Evolutionary conservation across 2,329 filamentous ascomycete genomes (phyloP).

Genomic region (Fusarium metavorans): DNA sequence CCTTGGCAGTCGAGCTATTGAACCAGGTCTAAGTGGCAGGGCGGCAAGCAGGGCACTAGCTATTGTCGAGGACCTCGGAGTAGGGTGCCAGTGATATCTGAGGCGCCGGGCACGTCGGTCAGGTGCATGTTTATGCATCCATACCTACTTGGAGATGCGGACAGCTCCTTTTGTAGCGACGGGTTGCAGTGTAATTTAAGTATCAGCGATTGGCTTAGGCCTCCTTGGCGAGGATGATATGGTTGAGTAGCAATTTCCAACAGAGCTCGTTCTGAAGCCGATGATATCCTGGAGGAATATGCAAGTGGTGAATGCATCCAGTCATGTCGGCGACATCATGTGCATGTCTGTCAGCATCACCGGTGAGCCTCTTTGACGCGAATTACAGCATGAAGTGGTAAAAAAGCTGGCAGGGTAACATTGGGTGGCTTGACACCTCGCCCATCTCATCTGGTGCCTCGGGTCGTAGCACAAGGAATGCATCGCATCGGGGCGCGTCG

Average conservation of each 20-base stretch:
- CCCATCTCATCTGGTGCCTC: slow-evolving; percentile 15
- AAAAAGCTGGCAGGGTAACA: slow-evolving; percentile 21
- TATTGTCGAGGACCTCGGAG: neutral
- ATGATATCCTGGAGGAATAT: slow-evolving; percentile 19
- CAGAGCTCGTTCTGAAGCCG: slow-evolving; percentile 7
- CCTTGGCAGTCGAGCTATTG: neutral
- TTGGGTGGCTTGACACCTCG: slow-evolving; percentile 23
- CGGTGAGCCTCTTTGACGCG: slow-evolving; percentile 22
- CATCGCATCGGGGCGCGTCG: neutral
- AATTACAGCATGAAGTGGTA: slow-evolving; percentile 7
- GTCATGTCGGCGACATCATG: slow-evolving; percentile 19
- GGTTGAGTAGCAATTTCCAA: neutral
- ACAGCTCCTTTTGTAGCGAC: neutral
- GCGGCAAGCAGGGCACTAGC: neutral
- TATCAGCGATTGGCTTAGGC: neutral
- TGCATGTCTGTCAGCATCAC: slow-evolving; percentile 18
- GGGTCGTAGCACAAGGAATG: neutral
- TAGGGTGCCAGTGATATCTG: neutral
- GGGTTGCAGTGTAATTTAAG: neutral
- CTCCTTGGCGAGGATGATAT: neutral
- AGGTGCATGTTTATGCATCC: neutral
- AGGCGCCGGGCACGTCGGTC: neutral
- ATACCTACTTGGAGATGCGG: neutral
- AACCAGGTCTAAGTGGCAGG: neutral
- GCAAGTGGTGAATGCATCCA: slow-evolving; percentile 3